Conservation (phyloP, 257 asterid genomes). For the Dorcoceras hygrometricum region DNA sequence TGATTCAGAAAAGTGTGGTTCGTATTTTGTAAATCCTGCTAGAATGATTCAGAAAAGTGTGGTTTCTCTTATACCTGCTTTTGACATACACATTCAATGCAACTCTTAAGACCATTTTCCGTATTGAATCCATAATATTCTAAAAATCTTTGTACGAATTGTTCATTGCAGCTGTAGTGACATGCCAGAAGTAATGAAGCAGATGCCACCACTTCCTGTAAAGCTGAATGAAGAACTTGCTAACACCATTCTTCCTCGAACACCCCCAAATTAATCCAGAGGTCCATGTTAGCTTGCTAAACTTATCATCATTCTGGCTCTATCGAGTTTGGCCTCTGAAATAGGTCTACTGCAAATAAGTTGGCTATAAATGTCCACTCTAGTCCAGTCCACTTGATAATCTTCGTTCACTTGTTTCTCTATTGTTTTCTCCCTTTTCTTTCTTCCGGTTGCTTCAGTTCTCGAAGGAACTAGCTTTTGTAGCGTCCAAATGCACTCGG, state of each 20-base stretch:
- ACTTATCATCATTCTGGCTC: slow-evolving; percentile 23
- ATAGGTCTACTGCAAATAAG: slow-evolving; percentile 33
- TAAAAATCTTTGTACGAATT: slow-evolving; percentile 22
- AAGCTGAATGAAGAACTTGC: slow-evolving; percentile 70
- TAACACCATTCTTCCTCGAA: slow-evolving; percentile 47
- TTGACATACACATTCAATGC: not conserved
- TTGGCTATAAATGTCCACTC: slow-evolving; percentile 20
- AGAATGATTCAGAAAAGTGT: slow-evolving; percentile 4
- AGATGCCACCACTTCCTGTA: slow-evolving; percentile 82
- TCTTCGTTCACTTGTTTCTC: not conserved
- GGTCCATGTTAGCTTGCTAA: slow-evolving; percentile 16
- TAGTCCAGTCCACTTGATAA: slow-evolving; percentile 24
- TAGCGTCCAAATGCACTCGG: not conserved
- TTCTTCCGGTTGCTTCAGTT: slow-evolving; percentile 5
- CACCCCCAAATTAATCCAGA: slow-evolving; percentile 38
- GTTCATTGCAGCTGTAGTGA: slow-evolving; percentile 50
- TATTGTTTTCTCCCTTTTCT: slow-evolving; percentile 5
- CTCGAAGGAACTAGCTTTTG: slow-evolving; percentile 22
- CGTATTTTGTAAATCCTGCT: no score
- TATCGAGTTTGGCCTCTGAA: slow-evolving; percentile 7
- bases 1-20: slow-evolving; percentile 2
- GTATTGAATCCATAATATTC: not conserved
- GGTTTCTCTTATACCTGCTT: slow-evolving; percentile 1
- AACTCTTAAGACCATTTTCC: not conserved
- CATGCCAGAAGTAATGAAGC: slow-evolving; percentile 68